These are phyloP conservation scores for Chrysopogon serrulatus DNA, from an alignment of 176 grass and related monocot species.

Conservation along the genomic window DNA sequence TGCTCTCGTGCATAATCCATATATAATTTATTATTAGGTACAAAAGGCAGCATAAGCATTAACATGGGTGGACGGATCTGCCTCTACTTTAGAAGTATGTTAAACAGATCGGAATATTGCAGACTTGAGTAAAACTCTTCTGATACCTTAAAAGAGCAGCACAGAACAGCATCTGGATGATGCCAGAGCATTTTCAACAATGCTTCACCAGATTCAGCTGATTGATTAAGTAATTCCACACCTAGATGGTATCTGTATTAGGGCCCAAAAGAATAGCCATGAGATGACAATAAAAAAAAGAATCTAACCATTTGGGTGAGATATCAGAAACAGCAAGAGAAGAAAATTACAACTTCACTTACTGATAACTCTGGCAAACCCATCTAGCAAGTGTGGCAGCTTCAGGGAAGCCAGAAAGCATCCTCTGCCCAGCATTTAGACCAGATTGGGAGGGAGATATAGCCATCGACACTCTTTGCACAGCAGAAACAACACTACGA, in stretches of 20 bases:
- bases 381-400: conserved; percentile 70
- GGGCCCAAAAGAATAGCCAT: not conserved
- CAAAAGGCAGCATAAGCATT: not conserved
- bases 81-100: not conserved
- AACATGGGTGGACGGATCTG: not conserved
- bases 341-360: conserved; percentile 18
- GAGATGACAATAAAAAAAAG: conserved; percentile 24
- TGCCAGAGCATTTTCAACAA: conserved; percentile 93
- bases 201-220: conserved; percentile 53
- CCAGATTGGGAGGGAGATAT: conserved; percentile 62
- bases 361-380: conserved; percentile 95
- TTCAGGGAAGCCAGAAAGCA: conserved; percentile 67
- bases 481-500: conserved; percentile 81
- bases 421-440: conserved; percentile 36
- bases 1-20: not conserved
- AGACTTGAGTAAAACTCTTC: not conserved
- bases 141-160: conserved; percentile 91
- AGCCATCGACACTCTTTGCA: conserved; percentile 90
- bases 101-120: not conserved
- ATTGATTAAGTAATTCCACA: conserved; percentile 66
- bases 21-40: not conserved
- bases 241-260: conserved; percentile 68
- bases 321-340: not conserved
- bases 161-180: conserved; percentile 87
- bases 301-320: not conserved